Conservation (phyloP, 2,329 filamentous ascomycete genomes). For the Lachnellula occidentalis region DNA sequence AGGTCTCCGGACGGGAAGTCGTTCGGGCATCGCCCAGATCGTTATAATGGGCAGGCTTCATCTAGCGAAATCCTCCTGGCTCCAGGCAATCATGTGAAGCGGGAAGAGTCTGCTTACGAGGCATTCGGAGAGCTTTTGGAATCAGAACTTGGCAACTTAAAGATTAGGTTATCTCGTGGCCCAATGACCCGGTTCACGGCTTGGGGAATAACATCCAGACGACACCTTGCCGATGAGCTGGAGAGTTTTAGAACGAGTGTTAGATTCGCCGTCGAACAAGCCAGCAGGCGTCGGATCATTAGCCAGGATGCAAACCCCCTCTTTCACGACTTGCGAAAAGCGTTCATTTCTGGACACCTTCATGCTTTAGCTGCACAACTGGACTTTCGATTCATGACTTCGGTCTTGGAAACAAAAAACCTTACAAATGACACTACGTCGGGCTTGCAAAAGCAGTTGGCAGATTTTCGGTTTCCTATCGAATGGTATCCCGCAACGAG, state of each 20-base stretch:
- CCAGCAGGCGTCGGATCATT: slow-evolving; percentile 7
- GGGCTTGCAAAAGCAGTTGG: slow-evolving; percentile 51
- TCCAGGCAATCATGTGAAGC: neutral
- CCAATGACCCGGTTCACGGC: neutral
- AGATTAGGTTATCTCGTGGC: neutral
- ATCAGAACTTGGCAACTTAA: neutral
- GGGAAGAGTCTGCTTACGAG: slow-evolving; percentile 2
- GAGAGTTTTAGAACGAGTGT: slow-evolving; percentile 9
- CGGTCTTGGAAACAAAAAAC: slow-evolving; percentile 47
- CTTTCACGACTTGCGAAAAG: slow-evolving; percentile 43
- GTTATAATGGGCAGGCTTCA: too few species aligned
- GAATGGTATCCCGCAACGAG: slow-evolving; percentile 92
- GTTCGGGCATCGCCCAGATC: neutral
- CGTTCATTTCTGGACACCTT: slow-evolving; percentile 50
- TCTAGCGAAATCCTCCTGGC: too few species aligned
- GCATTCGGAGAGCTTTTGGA: slow-evolving; percentile 1
- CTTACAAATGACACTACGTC: slow-evolving; percentile 45
- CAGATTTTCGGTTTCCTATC: slow-evolving; percentile 81
- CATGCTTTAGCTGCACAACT: slow-evolving; percentile 52
- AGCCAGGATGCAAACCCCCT: slow-evolving; percentile 18
- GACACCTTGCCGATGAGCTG: slow-evolving; percentile 13
- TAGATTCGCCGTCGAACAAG: slow-evolving; percentile 9
- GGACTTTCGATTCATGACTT: slow-evolving; percentile 60
- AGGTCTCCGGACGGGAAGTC: too few species aligned
- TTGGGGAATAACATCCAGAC: slow-evolving; percentile 15